A percentile compares a stretch with the other conserved stretches of the same genome.
phyloP scores from a whole-genome alignment of 192 early-diverging fungal species.

The Blastocladiella britannica region DNA sequence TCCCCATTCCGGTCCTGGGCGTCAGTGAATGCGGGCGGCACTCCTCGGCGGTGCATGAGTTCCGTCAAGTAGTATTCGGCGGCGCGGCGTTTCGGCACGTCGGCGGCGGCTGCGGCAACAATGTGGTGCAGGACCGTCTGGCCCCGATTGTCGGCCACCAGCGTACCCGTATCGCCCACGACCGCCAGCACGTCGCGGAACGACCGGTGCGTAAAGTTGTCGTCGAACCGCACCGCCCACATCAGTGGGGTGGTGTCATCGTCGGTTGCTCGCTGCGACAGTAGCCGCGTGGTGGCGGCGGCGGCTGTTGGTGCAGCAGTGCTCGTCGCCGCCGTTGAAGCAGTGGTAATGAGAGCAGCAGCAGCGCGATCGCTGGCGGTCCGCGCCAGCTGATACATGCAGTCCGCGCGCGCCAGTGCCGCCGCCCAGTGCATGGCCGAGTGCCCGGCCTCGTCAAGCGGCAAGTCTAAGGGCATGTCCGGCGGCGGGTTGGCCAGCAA shows the following conservation, averaged over 20 bases:
- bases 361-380: too few species aligned
- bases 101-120: background rate
- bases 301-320: too few species aligned
- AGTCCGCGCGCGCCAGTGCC: constrained; percentile 49
- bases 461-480: constrained; percentile 54
- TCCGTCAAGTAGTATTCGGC: background rate
- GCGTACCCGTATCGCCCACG: background rate
- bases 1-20: constrained; percentile 16
- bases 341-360: too few species aligned
- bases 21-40: background rate
- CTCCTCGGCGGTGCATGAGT: background rate
- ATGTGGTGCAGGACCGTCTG: background rate
- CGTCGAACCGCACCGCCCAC: background rate
- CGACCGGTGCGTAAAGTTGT: background rate
- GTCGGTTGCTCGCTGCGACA: background rate
- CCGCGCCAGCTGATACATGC: too few species aligned
- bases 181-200: background rate
- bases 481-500: constrained; percentile 6
- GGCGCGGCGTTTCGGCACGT: background rate
- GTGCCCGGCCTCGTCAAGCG: constrained; percentile 88
- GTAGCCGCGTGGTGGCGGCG: background rate
- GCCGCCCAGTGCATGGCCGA: constrained; percentile 92
- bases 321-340: too few species aligned
- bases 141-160: background rate
- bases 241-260: background rate